phyloP scores from a whole-genome alignment of 2,329 filamentous ascomycete genomes.

The Colletotrichum karsti region DNA sequence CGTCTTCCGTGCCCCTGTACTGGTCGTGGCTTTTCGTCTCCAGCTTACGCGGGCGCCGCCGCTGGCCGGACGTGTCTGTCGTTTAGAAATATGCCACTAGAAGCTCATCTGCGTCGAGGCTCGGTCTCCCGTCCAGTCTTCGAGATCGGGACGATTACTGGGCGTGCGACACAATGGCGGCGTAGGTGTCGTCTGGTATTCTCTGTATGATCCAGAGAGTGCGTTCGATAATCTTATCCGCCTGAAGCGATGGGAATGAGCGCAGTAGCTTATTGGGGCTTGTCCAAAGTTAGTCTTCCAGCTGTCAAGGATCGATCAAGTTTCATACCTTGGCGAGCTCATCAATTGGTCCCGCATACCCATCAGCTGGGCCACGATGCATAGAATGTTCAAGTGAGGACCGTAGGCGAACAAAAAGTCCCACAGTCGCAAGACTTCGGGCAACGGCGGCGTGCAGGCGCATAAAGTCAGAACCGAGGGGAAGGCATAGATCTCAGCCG shows the following conservation, averaged over 20 bases:
- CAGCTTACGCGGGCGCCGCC: too few species aligned
- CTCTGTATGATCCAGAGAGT: conserved; percentile 88
- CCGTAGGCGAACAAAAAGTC: conserved; percentile 98
- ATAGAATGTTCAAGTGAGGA: conserved; percentile 92
- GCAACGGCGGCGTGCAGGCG: conserved; percentile 93
- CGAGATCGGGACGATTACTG: conserved; percentile 36
- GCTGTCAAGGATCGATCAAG: not conserved
- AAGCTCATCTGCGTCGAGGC: too few species aligned
- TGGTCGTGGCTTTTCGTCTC: not conserved
- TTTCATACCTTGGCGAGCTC: conserved; percentile 78
- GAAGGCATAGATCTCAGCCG: conserved; percentile 96
- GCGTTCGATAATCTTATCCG: conserved; percentile 83
- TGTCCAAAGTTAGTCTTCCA: not conserved
- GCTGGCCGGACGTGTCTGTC: too few species aligned
- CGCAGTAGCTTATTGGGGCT: conserved; percentile 94
- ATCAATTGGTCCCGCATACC: conserved; percentile 87
- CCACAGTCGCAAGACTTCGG: conserved; percentile 93
- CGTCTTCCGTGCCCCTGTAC: not conserved
- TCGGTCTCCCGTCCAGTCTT: not conserved
- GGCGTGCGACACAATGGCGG: conserved; percentile 88
- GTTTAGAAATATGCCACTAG: too few species aligned
- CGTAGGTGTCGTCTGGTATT: conserved; percentile 90
- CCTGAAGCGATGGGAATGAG: conserved; percentile 84
- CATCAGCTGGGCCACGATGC: conserved; percentile 94
- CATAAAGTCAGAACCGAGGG: conserved; percentile 94